A percentile compares a stretch with the other conserved stretches of the same genome.
These are phyloP conservation scores for Penicillium antarcticum DNA, from an alignment of 495 filamentous ascomycete genomes.

Conservation along the genomic window DNA sequence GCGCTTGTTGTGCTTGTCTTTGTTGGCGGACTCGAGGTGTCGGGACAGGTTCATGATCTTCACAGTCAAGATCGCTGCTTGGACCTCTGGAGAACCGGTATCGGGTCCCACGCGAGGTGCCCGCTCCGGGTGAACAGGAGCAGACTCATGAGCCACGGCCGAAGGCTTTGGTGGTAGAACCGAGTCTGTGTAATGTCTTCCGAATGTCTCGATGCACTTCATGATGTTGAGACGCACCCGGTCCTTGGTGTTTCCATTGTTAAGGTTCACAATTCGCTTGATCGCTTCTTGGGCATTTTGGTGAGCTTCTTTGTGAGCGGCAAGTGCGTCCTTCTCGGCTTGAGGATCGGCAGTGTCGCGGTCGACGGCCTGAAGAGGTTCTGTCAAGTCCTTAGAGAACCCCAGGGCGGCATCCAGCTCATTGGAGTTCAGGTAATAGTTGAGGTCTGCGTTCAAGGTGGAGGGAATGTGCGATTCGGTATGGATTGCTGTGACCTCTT, in stretches of 20 bases:
- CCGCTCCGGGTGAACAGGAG: constrained; percentile 34
- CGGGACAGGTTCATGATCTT: constrained; percentile 83
- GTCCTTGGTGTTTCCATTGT: constrained; percentile 72
- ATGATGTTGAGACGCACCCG: constrained; percentile 73
- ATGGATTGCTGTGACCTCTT: constrained; percentile 64
- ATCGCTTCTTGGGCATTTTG: constrained; percentile 58
- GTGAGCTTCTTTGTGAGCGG: constrained; percentile 29
- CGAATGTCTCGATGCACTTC: constrained; percentile 82
- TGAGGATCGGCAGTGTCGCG: constrained; percentile 42
- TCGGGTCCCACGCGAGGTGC: constrained; percentile 79
- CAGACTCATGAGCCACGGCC: constrained; percentile 22
- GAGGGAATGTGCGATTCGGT: constrained; percentile 26
- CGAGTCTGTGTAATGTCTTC: constrained; percentile 83
- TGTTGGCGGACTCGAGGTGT: constrained; percentile 47
- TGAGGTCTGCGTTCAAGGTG: constrained; percentile 45
- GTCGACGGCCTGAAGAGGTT: constrained; percentile 43
- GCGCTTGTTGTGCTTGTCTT: constrained; percentile 92
- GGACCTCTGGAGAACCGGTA: constrained; percentile 91
- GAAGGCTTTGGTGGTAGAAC: constrained; percentile 55
- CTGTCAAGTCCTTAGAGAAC: constrained; percentile 59
- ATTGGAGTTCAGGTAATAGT: constrained; percentile 65
- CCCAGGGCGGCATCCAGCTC: constrained; percentile 64
- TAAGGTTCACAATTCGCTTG: constrained; percentile 68
- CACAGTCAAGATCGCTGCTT: constrained; percentile 92
- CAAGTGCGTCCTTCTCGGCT: constrained; percentile 28